Evolutionary conservation across 805 yeast genomes (phyloP).

Genomic region (Candida arabinofermentans): DNA sequence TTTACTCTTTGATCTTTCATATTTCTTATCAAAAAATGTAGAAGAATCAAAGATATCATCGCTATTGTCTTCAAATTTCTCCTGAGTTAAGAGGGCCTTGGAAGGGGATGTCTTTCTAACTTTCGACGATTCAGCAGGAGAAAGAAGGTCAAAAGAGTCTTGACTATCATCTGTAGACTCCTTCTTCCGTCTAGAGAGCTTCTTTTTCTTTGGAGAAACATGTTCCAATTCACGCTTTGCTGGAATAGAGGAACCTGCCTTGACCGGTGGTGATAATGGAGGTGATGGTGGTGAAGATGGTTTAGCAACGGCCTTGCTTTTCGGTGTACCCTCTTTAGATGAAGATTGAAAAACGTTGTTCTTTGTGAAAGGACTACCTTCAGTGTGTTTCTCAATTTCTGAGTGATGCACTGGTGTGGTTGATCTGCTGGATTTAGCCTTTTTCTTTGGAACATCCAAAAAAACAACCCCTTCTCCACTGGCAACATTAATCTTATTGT

Average conservation of each 20-base stretch:
- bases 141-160: constrained; percentile 12
- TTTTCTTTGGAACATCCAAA: neutral
- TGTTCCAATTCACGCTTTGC: constrained; percentile 15
- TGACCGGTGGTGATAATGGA: constrained; percentile 7
- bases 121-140: constrained; percentile 2
- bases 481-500: constrained; percentile 18
- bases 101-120: constrained; percentile 4
- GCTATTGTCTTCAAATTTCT: constrained; percentile 22
- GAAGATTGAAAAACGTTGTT: no score
- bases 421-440: neutral
- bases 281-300: neutral
- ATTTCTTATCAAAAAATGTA: constrained; percentile 3
- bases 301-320: no score
- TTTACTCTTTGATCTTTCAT: constrained; percentile 8
- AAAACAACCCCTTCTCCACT: constrained; percentile 26
- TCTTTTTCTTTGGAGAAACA: constrained; percentile 14
- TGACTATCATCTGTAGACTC: constrained; percentile 7
- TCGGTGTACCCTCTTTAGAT: no score
- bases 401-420: neutral
- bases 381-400: neutral
- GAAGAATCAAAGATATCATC: constrained; percentile 14
- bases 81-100: constrained; percentile 17
- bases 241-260: constrained; percentile 12
- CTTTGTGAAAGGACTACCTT: neutral
- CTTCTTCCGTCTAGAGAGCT: constrained; percentile 10